These are phyloP conservation scores for Pythium periplocum DNA, from an alignment of 352 stramenopile species.

Conservation along the genomic window DNA sequence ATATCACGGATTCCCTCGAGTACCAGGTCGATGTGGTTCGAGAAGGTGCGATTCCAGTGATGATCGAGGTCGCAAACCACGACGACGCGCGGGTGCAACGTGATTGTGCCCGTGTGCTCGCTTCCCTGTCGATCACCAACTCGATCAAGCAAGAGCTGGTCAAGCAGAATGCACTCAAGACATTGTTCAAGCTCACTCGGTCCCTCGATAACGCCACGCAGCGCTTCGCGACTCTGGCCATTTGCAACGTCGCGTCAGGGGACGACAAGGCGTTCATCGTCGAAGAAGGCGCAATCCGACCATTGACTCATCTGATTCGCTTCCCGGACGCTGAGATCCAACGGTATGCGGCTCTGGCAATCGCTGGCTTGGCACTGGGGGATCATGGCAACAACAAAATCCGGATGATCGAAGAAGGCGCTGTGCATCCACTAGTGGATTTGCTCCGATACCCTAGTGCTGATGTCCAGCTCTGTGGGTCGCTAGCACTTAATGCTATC, in stretches of 20 bases:
- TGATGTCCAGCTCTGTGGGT: constrained; percentile 91
- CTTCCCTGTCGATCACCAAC: constrained; percentile 86
- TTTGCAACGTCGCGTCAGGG: constrained; percentile 90
- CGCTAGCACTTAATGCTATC: constrained; percentile 90
- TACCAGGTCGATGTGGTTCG: constrained; percentile 88
- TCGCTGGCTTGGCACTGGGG: constrained; percentile 90
- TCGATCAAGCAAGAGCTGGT: constrained; percentile 85
- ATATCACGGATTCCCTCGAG: constrained; percentile 88
- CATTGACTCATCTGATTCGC: constrained; percentile 91
- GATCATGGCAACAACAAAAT: constrained; percentile 92
- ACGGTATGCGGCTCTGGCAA: constrained; percentile 88
- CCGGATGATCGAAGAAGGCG: constrained; percentile 89
- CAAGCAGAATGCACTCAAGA: constrained; percentile 69
- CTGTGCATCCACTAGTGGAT: constrained; percentile 90
- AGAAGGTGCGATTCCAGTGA: constrained; percentile 74
- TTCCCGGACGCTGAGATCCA: constrained; percentile 96
- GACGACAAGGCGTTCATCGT: constrained; percentile 89
- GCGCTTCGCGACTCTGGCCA: constrained; percentile 91
- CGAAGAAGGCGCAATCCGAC: constrained; percentile 88
- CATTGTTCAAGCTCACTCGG: constrained; percentile 92
- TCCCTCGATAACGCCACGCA: constrained; percentile 91
- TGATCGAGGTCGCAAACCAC: constrained; percentile 64
- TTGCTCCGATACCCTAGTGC: constrained; percentile 91
- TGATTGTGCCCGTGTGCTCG: constrained; percentile 88
- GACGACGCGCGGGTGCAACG: constrained; percentile 92